Conservation (phyloP, 148 eudicot genomes). For the Fallopia convolvulus region DNA sequence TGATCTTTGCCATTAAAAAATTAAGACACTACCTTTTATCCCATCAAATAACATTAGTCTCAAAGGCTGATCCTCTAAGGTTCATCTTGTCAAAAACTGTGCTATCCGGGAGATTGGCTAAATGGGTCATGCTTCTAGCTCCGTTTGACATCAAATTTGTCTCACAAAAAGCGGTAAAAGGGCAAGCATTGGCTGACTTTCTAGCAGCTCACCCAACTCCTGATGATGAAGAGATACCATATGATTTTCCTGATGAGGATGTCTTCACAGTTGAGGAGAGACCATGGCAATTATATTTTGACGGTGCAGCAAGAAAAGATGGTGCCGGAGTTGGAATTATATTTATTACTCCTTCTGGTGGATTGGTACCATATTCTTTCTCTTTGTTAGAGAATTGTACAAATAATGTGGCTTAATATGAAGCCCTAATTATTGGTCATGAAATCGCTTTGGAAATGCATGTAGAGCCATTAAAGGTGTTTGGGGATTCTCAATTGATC, state of each 20-base stretch:
- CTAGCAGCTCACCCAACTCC: neutral
- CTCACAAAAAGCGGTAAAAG: too few species aligned
- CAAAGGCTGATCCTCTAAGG: too few species aligned
- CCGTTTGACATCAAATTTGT: neutral
- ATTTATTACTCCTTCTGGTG: too few species aligned
- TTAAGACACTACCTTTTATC: too few species aligned
- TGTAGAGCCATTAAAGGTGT: neutral
- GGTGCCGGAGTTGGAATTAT: too few species aligned
- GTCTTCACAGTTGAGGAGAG: too few species aligned
- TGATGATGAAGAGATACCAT: neutral
- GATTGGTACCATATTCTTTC: neutral
- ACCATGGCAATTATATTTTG: too few species aligned
- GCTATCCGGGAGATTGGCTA: too few species aligned
- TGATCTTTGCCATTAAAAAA: neutral
- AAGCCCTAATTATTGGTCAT: neutral
- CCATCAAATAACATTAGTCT: too few species aligned
- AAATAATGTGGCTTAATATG: neutral
- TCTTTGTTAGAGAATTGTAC: neutral
- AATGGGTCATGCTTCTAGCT: neutral
- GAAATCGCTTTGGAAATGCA: neutral
- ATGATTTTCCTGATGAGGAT: neutral
- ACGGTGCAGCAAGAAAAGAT: too few species aligned
- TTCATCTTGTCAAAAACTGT: too few species aligned
- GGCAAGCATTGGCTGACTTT: too few species aligned
- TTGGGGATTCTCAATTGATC: neutral